Evolutionary conservation across 2,329 filamentous ascomycete genomes (phyloP).

Genomic region (Fonsecaea multimorphosa): DNA sequence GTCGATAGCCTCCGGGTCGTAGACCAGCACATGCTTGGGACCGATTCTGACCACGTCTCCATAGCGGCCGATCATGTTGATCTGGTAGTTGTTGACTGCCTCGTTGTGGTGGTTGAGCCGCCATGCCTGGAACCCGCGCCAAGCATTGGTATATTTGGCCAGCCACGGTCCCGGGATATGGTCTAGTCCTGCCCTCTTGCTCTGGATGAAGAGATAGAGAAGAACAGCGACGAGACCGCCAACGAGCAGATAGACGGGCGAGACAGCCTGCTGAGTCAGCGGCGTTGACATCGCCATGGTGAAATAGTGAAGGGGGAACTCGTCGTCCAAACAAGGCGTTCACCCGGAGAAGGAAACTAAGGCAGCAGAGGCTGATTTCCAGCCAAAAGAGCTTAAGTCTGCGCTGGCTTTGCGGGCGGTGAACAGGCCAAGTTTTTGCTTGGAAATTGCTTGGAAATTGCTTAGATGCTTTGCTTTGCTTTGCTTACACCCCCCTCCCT

Average conservation of each 20-base stretch:
- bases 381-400: not conserved
- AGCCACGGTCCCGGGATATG: constrained; percentile 13
- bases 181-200: constrained; percentile 13
- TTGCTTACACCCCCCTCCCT: not conserved
- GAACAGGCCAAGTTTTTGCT: not conserved
- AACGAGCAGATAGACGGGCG: constrained; percentile 7
- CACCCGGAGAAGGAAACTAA: not conserved
- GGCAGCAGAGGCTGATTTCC: not conserved
- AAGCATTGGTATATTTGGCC: constrained; percentile 16
- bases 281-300: constrained; percentile 11
- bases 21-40: constrained; percentile 17
- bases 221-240: not conserved
- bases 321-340: not conserved
- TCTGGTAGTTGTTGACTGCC: constrained; percentile 22
- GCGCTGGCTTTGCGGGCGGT: not conserved
- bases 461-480: constrained; percentile 9
- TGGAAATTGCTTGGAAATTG: too few relatives aligned
- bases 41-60: constrained; percentile 15
- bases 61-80: constrained; percentile 16
- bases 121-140: constrained; percentile 18
- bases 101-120: constrained; percentile 17
- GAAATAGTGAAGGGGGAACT: not conserved
- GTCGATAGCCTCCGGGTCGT: constrained; percentile 18
- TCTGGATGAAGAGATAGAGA: constrained; percentile 5
- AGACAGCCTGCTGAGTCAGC: constrained; percentile 2